Evolutionary conservation across 2,329 filamentous ascomycete species (phyloP).

Genomic region (Aspergillus bombycis): DNA sequence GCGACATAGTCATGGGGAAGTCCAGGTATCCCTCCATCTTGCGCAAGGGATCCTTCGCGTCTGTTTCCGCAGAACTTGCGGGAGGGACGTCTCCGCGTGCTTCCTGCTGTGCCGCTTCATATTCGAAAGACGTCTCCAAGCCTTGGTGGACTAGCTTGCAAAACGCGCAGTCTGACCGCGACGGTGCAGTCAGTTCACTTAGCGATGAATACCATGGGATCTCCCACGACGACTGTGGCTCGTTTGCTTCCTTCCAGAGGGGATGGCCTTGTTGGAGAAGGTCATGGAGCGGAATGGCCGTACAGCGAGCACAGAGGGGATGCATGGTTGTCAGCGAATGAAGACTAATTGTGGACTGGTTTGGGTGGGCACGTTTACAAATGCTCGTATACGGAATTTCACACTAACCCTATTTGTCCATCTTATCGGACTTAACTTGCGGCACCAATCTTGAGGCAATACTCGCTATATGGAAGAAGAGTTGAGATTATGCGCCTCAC

Average conservation of each 20-base stretch:
- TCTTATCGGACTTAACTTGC: neutral
- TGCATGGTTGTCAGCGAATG: neutral
- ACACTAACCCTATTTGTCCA: neutral
- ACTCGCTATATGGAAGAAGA: neutral
- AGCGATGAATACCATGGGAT: neutral
- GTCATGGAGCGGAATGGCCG: neutral
- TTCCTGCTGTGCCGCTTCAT: neutral
- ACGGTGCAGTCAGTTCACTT: neutral
- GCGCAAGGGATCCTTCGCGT: neutral
- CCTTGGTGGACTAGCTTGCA: neutral
- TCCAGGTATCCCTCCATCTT: neutral
- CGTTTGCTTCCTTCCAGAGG: neutral
- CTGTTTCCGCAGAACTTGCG: neutral
- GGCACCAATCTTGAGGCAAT: neutral
- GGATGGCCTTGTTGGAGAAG: neutral
- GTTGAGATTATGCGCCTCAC: neutral
- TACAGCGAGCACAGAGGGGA: neutral
- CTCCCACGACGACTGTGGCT: neutral
- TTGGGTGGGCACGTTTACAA: neutral
- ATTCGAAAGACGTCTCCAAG: neutral
- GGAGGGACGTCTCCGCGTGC: neutral
- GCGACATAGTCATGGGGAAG: neutral
- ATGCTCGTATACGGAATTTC: neutral
- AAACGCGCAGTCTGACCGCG: neutral
- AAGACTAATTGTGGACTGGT: neutral